phyloP scores from a whole-genome alignment of 495 filamentous ascomycete species.

The Penicillium roqueforti region DNA sequence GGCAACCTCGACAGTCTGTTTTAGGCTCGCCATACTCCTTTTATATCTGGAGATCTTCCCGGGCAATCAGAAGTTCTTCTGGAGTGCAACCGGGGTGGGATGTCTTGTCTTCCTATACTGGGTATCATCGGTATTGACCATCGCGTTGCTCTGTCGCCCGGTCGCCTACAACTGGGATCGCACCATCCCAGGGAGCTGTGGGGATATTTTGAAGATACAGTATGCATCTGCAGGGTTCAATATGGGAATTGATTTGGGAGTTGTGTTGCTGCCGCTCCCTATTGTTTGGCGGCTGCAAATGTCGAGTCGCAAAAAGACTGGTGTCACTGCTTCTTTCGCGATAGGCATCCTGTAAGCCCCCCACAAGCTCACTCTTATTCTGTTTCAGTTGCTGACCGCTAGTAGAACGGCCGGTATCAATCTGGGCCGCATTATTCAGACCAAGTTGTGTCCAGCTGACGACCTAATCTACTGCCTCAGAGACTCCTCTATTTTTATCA shows the following conservation, averaged over 20 bases:
- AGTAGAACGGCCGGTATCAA: conserved; percentile 15
- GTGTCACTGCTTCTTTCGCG: conserved; percentile 11
- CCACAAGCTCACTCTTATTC: not conserved
- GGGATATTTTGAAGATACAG: conserved; percentile 10
- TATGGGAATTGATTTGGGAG: conserved; percentile 15
- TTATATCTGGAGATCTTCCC: conserved; percentile 14
- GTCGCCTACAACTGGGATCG: conserved; percentile 20
- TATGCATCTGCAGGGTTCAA: conserved; percentile 22
- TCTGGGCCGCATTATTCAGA: conserved; percentile 18
- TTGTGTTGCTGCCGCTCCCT: conserved; percentile 18
- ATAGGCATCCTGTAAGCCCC: conserved; percentile 16
- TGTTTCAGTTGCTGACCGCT: not conserved
- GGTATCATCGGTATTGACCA: conserved; percentile 13
- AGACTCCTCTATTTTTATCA: conserved; percentile 15
- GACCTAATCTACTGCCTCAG: conserved; percentile 13
- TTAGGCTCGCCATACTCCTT: conserved; percentile 12
- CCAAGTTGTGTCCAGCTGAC: conserved; percentile 6
- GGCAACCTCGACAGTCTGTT: conserved; percentile 9
- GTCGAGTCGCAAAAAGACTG: conserved; percentile 14
- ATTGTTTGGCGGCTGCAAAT: conserved; percentile 17
- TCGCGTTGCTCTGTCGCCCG: conserved; percentile 19
- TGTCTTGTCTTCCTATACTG: conserved; percentile 17
- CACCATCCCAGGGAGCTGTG: conserved; percentile 14
- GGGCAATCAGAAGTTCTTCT: conserved; percentile 3
- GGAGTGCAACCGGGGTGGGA: conserved; percentile 3